A percentile compares a stretch with the other conserved stretches of the same genome.
phyloP scores from a whole-genome alignment of 192 early-diverging fungal species.

The Oehlia diaphana region DNA sequence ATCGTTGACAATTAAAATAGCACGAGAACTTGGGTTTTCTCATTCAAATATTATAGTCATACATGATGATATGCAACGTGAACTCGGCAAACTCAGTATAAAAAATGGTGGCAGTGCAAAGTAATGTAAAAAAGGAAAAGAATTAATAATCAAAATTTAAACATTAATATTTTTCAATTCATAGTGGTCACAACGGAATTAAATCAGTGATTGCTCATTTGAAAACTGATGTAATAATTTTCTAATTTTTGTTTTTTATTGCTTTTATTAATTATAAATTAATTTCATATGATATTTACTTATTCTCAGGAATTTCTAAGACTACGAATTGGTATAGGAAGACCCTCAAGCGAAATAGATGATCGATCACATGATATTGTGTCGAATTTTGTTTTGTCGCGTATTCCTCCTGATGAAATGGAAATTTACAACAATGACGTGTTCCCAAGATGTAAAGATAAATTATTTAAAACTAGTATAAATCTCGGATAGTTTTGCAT shows the following conservation, averaged over 20 bases:
- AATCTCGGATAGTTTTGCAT: too few species aligned
- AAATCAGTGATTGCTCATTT: constrained; percentile 62
- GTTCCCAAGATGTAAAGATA: constrained; percentile 23
- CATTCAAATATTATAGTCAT: constrained; percentile 55
- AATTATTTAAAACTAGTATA: constrained; percentile 3
- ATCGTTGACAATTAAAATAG: constrained; percentile 28
- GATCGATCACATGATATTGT: constrained; percentile 46
- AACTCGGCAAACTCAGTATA: constrained; percentile 59
- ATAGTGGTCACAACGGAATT: constrained; percentile 71
- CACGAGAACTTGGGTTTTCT: constrained; percentile 45
- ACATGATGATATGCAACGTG: constrained; percentile 74
- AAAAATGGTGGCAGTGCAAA: constrained; percentile 65
- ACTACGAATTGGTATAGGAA: constrained; percentile 69
- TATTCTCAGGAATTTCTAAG: constrained; percentile 48
- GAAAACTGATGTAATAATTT: constrained; percentile 39
- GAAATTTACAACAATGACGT: constrained; percentile 42
- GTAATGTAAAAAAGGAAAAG: constrained; percentile 27
- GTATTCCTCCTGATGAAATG: constrained; percentile 51
- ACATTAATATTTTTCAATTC: not conserved
- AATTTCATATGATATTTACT: too few species aligned
- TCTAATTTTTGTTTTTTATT: not conserved
- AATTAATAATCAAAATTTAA: not conserved
- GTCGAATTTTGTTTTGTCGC: constrained; percentile 56
- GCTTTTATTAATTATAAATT: not conserved
- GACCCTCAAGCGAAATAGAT: constrained; percentile 41